phyloP scores from a whole-genome alignment of 805 yeast genomes.

The Wickerhamomyces canadensis region DNA sequence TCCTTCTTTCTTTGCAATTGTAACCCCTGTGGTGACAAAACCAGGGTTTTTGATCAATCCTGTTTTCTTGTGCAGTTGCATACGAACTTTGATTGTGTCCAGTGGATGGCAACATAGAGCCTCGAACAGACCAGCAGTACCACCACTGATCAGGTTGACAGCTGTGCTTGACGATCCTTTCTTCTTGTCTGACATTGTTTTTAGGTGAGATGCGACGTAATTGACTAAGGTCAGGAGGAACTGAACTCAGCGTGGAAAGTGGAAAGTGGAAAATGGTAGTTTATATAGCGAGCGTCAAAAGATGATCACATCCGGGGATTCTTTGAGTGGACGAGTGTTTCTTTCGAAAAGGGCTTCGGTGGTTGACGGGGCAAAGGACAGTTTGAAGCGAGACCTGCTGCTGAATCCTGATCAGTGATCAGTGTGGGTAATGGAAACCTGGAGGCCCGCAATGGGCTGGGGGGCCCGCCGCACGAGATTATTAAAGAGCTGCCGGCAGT shows the following conservation, averaged over 20 bases:
- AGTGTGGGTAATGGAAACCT: too few species aligned
- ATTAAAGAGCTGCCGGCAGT: too few species aligned
- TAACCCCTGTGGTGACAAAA: slow-evolving; percentile 72
- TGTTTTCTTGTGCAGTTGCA: slow-evolving; percentile 79
- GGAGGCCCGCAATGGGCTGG: too few species aligned
- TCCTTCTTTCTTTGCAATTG: slow-evolving; percentile 75
- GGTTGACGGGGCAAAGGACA: slow-evolving; percentile 1
- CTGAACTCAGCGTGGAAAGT: too few species aligned
- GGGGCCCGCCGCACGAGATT: too few species aligned
- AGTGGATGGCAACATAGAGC: slow-evolving; percentile 98
- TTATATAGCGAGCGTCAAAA: neutral
- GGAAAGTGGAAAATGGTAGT: neutral
- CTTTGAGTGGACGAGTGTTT: too few species aligned
- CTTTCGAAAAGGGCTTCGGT: too few species aligned
- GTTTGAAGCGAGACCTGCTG: neutral
- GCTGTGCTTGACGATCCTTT: slow-evolving; percentile 38
- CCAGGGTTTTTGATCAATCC: slow-evolving; percentile 78
- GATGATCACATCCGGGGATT: too few species aligned
- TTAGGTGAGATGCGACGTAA: too few species aligned
- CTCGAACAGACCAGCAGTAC: slow-evolving; percentile 94
- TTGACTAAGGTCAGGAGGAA: too few species aligned
- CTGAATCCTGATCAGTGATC: too few species aligned
- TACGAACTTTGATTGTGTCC: slow-evolving; percentile 94
- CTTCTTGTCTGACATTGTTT: slow-evolving; percentile 22
- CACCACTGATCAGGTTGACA: slow-evolving; percentile 83